Base-by-base conservation (phyloP, 2,329 filamentous ascomycete genomes). In the Fusarium sp. region DNA sequence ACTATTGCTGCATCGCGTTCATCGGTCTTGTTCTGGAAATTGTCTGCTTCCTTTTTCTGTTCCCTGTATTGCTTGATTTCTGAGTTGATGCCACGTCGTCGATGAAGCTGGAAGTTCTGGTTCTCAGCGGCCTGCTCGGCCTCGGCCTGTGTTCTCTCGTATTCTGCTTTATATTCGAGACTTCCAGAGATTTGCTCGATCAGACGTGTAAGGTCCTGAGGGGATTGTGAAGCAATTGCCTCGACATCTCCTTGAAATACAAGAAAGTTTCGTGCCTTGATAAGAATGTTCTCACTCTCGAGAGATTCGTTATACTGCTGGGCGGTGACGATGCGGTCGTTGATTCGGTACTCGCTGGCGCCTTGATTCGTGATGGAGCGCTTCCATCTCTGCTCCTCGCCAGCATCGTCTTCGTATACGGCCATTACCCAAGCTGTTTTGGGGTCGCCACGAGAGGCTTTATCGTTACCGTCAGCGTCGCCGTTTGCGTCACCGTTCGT, bases 361-460 rank as follows among this genome's bases (percentile, higher is more conserved):
- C 96, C 96, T 69, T 91, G 88, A 74, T 88, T 93, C 7, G 95
- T 98, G 80, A 99, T 99, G 73, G 91, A 92, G 68, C 96, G 93
- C 83, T 97, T 97, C 96, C 96, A 99, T 74, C 91, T 91, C 79
- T 98, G 95, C 81, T 97, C 94, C 77, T 97, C 93, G 49, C 94
- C 95, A 4, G 94, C 94, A 79, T 99, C 96, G 78, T 99, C 96
- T 80, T 98, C 95, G 81, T 98, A 99, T 18, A 99, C 95, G 33
- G 96, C 96, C 94, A 98, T 98, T 17, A 99, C 97, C 95, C 95
- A 99, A 6, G 96, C 97, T 5, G 91, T 96, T 80, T 95, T 96
- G 1, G 96, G 96, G 76, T 99, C 95, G 71, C 90, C 89, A 38
- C 89, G 91, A n/a, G 89, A 91, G 59, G 90, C 87, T 59, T 89